These are phyloP conservation scores for Rhizophora mangle DNA, from an alignment of 345 rosid species.

Conservation along the genomic window DNA sequence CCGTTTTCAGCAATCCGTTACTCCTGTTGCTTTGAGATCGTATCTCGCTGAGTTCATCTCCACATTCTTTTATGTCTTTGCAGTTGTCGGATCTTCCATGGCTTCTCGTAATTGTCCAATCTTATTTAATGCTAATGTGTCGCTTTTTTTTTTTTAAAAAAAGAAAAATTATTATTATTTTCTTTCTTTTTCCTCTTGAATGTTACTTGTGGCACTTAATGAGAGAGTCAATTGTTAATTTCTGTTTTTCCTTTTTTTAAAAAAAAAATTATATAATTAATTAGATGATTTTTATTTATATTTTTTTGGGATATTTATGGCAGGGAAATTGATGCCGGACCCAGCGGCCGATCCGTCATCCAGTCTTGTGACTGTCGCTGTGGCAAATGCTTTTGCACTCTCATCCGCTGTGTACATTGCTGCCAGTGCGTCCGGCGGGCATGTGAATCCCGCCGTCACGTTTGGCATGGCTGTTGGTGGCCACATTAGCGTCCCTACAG, in stretches of 20 bases:
- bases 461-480: conserved; percentile 83
- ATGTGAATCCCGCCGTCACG: conserved; percentile 92
- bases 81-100: conserved; percentile 84
- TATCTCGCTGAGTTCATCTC: conserved; percentile 90
- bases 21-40: conserved; percentile 51
- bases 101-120: conserved; percentile 50
- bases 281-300: neutral
- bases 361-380: conserved; percentile 51
- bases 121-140: neutral
- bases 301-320: neutral
- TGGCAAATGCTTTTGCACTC: conserved; percentile 68
- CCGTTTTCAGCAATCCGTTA: conserved; percentile 49
- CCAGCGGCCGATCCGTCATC: conserved; percentile 47
- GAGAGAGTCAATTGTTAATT: neutral
- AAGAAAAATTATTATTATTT: no score
- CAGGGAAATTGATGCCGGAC: conserved; percentile 70
- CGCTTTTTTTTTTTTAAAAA: no score
- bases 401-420: conserved; percentile 65
- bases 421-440: conserved; percentile 70
- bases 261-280: no score
- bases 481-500: conserved; percentile 61
- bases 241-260: neutral
- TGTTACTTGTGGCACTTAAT: neutral
- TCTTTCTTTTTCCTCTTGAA: no score
- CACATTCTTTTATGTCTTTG: conserved; percentile 77